Evolutionary conservation across 2,329 filamentous ascomycete species (phyloP), one percentile per base, ranked within the genome.

Genomic region (Periconia digitata): DNA sequence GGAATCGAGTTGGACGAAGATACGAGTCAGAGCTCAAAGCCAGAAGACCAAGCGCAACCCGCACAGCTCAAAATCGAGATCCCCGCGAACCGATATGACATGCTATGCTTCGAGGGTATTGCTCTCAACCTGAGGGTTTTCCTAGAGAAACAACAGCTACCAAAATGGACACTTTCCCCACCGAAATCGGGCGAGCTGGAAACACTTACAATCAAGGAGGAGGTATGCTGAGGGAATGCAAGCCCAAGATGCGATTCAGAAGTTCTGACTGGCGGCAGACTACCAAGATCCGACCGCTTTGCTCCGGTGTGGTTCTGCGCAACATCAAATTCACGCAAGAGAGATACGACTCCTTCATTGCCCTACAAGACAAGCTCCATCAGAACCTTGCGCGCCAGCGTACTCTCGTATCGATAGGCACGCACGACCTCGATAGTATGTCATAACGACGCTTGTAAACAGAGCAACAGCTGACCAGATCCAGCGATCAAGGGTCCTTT

Each of bases 1-100:
- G 92, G 92, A 51, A 95, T 99, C 70, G 94, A 99, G 75, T 83
- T 99, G 61, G 94, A 99, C 76, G 92, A 97, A 77, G 94, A 99
- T 50, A 60, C 54, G 13, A 63, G 55, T 24, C 52, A 63, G 47
- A 62, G 59, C 44, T 66, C 65, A 40, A 72, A 65, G 51, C 50
- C 65, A 13, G 68, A 72, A 45, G 55, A 57, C 42, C 47, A 62
- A 76, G 88, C 95, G 74, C 90, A 95, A 75, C 84, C 90, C 43
- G 87, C 94, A 47, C 90, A 97, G 75, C 83, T 97, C 66, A 96
- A 96, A 81, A 97, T 99, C 69, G 92, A 97, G 74, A 95, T 97
- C 64, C 91, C 92, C 54, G 92, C 94, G 66, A 97, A 97, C 76
- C 85, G 90, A 74, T 87, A 87, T 79, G 85, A 97, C 67, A 91